These are phyloP conservation scores for Coemansia sp. DNA, from an alignment of 192 early-diverging fungal species.

Conservation along the genomic window DNA sequence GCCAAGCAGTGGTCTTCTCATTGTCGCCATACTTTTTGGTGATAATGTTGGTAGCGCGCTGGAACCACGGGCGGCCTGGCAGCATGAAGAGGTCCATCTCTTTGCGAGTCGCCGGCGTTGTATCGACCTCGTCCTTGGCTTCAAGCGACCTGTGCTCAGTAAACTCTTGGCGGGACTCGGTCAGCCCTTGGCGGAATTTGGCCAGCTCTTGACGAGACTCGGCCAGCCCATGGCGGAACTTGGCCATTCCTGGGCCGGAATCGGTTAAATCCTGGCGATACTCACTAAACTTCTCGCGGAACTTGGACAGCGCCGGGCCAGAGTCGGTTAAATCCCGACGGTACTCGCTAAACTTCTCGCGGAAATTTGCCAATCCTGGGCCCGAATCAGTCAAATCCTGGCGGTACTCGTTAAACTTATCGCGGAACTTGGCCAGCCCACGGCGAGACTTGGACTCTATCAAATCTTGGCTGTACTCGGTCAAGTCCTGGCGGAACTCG, in stretches of 20 bases:
- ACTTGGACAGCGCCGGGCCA: too few species aligned
- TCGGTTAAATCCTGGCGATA: constrained; percentile 36
- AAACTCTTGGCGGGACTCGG: constrained; percentile 24
- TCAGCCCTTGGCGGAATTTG: too few species aligned
- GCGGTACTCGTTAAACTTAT: too few species aligned
- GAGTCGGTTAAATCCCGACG: too few species aligned
- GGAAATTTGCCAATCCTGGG: too few species aligned
- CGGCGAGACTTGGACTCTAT: not conserved
- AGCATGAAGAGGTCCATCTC: constrained; percentile 49
- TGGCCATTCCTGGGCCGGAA: too few species aligned
- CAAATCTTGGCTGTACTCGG: constrained; percentile 10
- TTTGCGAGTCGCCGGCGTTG: constrained; percentile 28
- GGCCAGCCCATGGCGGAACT: too few species aligned
- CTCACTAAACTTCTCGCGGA: too few species aligned
- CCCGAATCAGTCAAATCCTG: too few species aligned
- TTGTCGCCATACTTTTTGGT: constrained; percentile 20
- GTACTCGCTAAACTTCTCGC: too few species aligned
- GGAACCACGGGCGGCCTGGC: constrained; percentile 29
- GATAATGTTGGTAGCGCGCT: constrained; percentile 15
- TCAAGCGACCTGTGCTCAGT: constrained; percentile 18
- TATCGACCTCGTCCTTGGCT: constrained; percentile 10
- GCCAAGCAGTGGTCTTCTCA: constrained; percentile 35
- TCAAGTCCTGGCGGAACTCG: constrained; percentile 38
- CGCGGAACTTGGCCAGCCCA: not conserved
- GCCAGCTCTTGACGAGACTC: too few species aligned